Conservation (phyloP, 441 rosid species). For the Theobroma grandiflorum region DNA sequence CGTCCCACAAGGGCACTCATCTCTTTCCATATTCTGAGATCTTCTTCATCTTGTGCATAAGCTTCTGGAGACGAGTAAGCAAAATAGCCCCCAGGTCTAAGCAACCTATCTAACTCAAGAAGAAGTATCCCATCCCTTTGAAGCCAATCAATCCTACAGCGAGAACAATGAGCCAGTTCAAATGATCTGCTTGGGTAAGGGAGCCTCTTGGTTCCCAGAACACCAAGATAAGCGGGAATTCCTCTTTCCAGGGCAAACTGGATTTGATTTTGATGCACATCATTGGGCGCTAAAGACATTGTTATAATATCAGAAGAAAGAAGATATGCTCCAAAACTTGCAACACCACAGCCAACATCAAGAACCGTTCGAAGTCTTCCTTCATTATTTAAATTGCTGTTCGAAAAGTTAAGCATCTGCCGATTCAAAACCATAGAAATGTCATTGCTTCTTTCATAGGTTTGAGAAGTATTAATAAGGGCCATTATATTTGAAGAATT, state of each 20-base stretch:
- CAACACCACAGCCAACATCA: slow-evolving; percentile 99
- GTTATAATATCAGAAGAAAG: slow-evolving; percentile 84
- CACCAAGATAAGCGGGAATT: slow-evolving; percentile 98
- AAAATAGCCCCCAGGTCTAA: slow-evolving; percentile 98
- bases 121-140: slow-evolving; percentile 99
- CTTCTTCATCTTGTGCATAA: slow-evolving; percentile 97
- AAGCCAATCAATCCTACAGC: slow-evolving; percentile 99
- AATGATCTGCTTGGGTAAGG: slow-evolving; percentile 99
- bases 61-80: slow-evolving; percentile 99
- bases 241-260: slow-evolving; percentile 99
- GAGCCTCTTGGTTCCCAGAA: slow-evolving; percentile 93
- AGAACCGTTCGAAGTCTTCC: slow-evolving; percentile 89
- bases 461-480: slow-evolving; percentile 9
- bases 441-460: slow-evolving; percentile 28
- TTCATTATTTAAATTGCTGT: slow-evolving; percentile 71
- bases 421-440: slow-evolving; percentile 22
- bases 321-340: slow-evolving; percentile 97
- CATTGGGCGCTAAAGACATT: slow-evolving; percentile 97
- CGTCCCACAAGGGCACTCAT: slow-evolving; percentile 92
- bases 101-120: slow-evolving; percentile 96
- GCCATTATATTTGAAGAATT: background rate
- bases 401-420: slow-evolving; percentile 96
- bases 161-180: slow-evolving; percentile 98
- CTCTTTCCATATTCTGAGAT: slow-evolving; percentile 88
- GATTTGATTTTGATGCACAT: slow-evolving; percentile 99